Conservation (phyloP, 306 rosid genomes). For the Cicer pinnatifidum region DNA sequence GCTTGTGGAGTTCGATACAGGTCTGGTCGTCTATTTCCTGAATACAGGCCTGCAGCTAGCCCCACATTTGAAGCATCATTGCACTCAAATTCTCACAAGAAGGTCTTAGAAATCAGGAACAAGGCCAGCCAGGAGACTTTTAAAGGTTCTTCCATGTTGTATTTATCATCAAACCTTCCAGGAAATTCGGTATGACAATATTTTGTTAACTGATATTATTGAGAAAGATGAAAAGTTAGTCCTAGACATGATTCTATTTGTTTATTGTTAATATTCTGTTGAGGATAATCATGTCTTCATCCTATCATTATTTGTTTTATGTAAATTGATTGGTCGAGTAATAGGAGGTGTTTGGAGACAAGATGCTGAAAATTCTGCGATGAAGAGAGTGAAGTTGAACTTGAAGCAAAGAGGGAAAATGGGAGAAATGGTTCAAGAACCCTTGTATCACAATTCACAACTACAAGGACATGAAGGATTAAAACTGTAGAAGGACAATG, state of each 20-base stretch:
- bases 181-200: slow-evolving; percentile 51
- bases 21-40: slow-evolving; percentile 81
- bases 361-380: slow-evolving; percentile 18
- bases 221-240: slow-evolving; percentile 47
- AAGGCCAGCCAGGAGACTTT: slow-evolving; percentile 36
- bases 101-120: slow-evolving; percentile 79
- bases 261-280: slow-evolving; percentile 41
- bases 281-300: slow-evolving; percentile 39
- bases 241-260: slow-evolving; percentile 53
- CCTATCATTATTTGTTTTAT: slow-evolving; percentile 48
- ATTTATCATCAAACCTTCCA: slow-evolving; percentile 42
- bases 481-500: neutral
- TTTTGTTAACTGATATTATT: slow-evolving; percentile 46
- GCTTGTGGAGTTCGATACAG: slow-evolving; percentile 91
- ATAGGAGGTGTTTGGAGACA: slow-evolving; percentile 42
- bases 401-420: neutral
- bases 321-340: slow-evolving; percentile 57
- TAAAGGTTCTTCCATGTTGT: slow-evolving; percentile 43
- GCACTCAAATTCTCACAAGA: slow-evolving; percentile 87
- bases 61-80: slow-evolving; percentile 66
- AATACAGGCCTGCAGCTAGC: slow-evolving; percentile 85
- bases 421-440: neutral
- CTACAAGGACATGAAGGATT: neutral
- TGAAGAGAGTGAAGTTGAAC: slow-evolving; percentile 15
- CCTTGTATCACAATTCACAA: neutral